Base-by-base conservation (phyloP, 2,329 filamentous ascomycete species). In the Phialophora verrucosa region DNA sequence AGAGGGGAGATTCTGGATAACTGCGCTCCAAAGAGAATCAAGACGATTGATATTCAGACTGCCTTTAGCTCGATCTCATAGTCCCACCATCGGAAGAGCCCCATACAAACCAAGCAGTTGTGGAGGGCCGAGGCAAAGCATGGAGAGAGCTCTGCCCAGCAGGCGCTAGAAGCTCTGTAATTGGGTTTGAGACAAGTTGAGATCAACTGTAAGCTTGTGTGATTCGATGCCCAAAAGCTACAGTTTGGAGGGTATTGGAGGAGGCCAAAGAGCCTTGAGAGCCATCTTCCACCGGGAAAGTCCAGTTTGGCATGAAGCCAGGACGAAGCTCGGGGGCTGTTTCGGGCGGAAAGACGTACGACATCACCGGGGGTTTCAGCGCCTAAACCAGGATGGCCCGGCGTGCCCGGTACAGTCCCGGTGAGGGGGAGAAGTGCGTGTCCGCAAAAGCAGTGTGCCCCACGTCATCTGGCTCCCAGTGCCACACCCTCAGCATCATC, bases 71-170 rank as follows among this genome's bases (percentile, higher is more conserved):
- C 31, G 11, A 58, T 58, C 31, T 38, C 31, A 38, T n/a, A 17
- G 11, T 32, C 27, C 20, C 31, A 56, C n/a, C 53, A 56, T 23
- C n/a, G 6, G 14, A 23, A 31, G 29, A 25, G 57, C 57, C 44
- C 57, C 57, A 51, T 32, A 49, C 27, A 5, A 23, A 32, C 20
- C 44, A 14, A 1, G n/a, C 20, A 23, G 56, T 51, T 50, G 60
- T 57, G 56, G 56, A 27, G 49, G 57, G 47, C 65, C 61, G 65
- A 67, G 65, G 65, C 62, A 51, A 38, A 56, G 32, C 62, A 57
- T 62, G 65, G 61, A 59, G 61, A 57, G 31, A 62, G 49, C 59
- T 44, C 20, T 25, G 25, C 17, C 42, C 17, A 59, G 32, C 38
- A 20, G 12, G 38, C n/a, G 27, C 29, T 27, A 4, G 38, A 27